phyloP scores from a whole-genome alignment of 768 basidiomycete genomes.

The Lactarius sanguifluus region DNA sequence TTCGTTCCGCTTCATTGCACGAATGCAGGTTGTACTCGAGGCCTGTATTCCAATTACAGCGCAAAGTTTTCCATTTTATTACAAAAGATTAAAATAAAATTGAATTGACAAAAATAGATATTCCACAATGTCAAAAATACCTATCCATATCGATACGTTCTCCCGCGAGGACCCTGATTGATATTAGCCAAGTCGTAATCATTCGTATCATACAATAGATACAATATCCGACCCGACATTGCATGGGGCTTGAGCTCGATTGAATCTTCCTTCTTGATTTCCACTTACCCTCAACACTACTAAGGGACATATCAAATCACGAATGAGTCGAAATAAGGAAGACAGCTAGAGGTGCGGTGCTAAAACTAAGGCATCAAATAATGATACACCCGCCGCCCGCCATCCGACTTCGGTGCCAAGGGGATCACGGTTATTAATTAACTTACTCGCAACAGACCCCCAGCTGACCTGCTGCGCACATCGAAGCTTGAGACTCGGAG shows the following conservation, averaged over 20 bases:
- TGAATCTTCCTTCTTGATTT: slow-evolving; percentile 3
- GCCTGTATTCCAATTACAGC: neutral
- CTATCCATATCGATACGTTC: slow-evolving; percentile 1
- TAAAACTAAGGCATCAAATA: neutral
- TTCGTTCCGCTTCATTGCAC: slow-evolving; percentile 9
- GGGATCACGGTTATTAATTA: neutral
- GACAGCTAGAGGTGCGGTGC: neutral
- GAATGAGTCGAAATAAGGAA: neutral
- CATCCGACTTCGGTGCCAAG: slow-evolving; percentile 1
- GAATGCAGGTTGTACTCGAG: neutral
- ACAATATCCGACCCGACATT: slow-evolving; percentile 1
- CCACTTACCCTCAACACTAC: neutral
- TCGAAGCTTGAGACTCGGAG: neutral
- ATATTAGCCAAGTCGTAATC: slow-evolving; percentile 2
- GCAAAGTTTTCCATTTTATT: neutral
- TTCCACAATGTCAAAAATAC: neutral
- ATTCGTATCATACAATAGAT: neutral
- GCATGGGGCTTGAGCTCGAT: slow-evolving; percentile 2
- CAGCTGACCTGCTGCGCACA: neutral
- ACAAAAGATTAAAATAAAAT: neutral
- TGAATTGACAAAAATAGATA: neutral
- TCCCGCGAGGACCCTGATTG: neutral
- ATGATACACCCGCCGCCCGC: neutral
- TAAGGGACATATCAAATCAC: neutral
- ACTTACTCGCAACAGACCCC: neutral